Conservation (phyloP, 805 yeast species). For the Candida jianshihensis region DNA sequence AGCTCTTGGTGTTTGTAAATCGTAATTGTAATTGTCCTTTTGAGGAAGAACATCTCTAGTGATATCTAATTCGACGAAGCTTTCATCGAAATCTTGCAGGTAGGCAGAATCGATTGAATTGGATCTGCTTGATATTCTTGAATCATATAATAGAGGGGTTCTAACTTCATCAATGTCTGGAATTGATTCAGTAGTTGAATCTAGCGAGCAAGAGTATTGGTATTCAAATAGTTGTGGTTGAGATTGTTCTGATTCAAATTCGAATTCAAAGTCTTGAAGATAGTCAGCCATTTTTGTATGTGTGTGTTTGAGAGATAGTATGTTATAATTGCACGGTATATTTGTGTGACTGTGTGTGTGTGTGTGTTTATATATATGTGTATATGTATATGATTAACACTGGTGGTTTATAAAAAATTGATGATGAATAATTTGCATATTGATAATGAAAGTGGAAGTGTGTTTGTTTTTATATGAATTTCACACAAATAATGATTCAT, state of each 20-base stretch:
- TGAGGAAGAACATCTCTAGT: constrained; percentile 1
- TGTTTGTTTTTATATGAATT: too few relatives aligned
- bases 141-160: constrained; percentile 22
- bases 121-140: constrained; percentile 13
- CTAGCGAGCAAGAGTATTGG: constrained; percentile 15
- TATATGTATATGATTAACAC: too few relatives aligned
- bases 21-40: background rate
- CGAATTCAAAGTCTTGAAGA: constrained; percentile 9
- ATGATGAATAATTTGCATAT: too few relatives aligned
- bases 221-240: constrained; percentile 1
- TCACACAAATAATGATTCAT: constrained; percentile 1
- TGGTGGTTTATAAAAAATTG: too few relatives aligned
- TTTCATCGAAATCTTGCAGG: constrained; percentile 14
- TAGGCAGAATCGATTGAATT: constrained; percentile 8
- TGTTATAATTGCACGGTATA: background rate
- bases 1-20: background rate
- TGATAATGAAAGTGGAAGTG: too few relatives aligned
- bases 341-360: background rate
- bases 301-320: background rate
- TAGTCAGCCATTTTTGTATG: constrained; percentile 8
- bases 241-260: background rate
- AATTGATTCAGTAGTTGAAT: constrained; percentile 13
- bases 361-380: too few relatives aligned
- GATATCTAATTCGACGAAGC: constrained; percentile 19
- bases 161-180: constrained; percentile 14